Base-by-base conservation (phyloP, 2,329 filamentous ascomycete genomes). In the Sporothrix curviconia region DNA sequence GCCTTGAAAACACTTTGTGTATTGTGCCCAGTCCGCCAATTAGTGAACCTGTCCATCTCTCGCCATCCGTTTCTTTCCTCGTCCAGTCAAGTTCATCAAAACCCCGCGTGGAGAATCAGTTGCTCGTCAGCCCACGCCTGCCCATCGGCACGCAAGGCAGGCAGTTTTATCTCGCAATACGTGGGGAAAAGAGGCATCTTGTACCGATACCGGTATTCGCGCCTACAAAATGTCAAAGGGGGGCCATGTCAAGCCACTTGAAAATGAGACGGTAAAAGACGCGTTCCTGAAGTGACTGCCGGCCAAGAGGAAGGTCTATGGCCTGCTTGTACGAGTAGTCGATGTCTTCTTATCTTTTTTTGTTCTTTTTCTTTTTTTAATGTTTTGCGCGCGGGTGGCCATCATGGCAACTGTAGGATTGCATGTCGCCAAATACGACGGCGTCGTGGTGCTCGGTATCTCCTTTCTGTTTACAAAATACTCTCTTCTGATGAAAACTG, bases 61-160 rank as follows among this genome's bases (percentile, higher is more conserved):
- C 50, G 37, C 25, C 11, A n/a, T n/a, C 19, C 34, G 6, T 28
- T 32, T 12, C n/a, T 15, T 42, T 32, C 8, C 19, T 3, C 37
- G 25, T n/a, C 50, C 50, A 53, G 37, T 53, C 37, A 43, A 12
- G 3, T 25, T 14, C 24, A 4, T 19, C 12, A 40, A n/a, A 53
- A 42, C 28, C 28, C 2, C n/a, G n/a, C n/a, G 4, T 14, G 22
- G 32, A 19, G 15, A n/a, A 17, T 46, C 40, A 46, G 39, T 28
- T 36, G 30, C 30, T 44, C 17, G 39, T 47, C 53, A 49, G 53
- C 42, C 53, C 43, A 55, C 53, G 17, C 30, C 19, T 8, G n/a
- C 24, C 30, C 22, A 19, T 25, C 19, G 30, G 55, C 55, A 57
- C 39, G 55, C 55, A 52, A 52, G 55, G 12, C 28, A 28, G 11